These are phyloP conservation scores for Vicia sativa DNA, from an alignment of 306 rosid species.

Conservation along the genomic window DNA sequence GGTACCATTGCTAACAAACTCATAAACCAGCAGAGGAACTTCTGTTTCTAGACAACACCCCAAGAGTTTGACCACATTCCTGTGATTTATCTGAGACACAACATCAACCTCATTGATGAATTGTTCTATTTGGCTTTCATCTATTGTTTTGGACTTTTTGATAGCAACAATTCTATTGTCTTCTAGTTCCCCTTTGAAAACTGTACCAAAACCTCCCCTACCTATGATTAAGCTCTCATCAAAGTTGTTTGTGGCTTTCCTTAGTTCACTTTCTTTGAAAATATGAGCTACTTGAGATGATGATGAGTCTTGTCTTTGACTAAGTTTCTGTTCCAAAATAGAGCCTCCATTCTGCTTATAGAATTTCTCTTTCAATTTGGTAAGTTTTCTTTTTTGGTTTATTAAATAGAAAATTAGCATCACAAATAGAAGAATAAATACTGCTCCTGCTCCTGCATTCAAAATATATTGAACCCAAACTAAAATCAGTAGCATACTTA, in stretches of 20 bases:
- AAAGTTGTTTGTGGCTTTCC: slow-evolving; percentile 24
- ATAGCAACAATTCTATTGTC: slow-evolving; percentile 23
- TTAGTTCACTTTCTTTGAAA: slow-evolving; percentile 34
- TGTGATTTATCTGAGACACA: not conserved
- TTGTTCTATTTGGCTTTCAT: not conserved
- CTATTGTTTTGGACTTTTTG: slow-evolving; percentile 10
- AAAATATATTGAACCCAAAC: not conserved
- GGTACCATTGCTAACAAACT: slow-evolving; percentile 3
- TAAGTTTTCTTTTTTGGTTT: slow-evolving; percentile 6
- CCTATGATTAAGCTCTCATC: not conserved
- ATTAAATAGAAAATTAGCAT: slow-evolving; percentile 4
- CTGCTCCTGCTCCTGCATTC: slow-evolving; percentile 20
- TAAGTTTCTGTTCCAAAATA: slow-evolving; percentile 34
- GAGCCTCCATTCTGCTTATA: slow-evolving; percentile 48
- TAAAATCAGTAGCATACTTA: not conserved
- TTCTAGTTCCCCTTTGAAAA: not conserved
- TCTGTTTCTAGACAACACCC: slow-evolving; percentile 15
- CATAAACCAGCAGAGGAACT: slow-evolving; percentile 13
- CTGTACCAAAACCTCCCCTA: slow-evolving; percentile 3
- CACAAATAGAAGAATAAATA: slow-evolving; percentile 2
- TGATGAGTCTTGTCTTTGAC: not conserved
- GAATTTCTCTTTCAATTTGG: slow-evolving; percentile 37
- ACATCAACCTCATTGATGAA: not conserved
- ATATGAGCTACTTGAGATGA: slow-evolving; percentile 18
- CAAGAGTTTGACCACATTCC: not conserved